Base-by-base conservation (phyloP, 306 rosid species). In the Corylus avellana region DNA sequence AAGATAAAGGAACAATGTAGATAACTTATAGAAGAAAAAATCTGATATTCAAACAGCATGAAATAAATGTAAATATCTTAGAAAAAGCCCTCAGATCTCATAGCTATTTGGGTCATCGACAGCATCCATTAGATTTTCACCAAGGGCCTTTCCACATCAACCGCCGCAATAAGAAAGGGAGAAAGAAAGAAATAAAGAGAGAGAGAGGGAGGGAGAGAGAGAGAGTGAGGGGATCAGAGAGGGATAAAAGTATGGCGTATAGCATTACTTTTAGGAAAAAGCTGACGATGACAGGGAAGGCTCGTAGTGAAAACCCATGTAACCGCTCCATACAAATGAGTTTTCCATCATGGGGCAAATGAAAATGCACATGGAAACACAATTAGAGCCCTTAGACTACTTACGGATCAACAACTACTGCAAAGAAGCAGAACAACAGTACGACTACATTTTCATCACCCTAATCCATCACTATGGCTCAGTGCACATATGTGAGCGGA, bases 261-360 rank as follows among this genome's bases (percentile, higher is more conserved):
- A 42, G 46, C 8, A 42, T 6, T 42, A 47, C 2, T 2, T 8
- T 14, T 35, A 76, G 18, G 16, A 35, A 3, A 39, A n/a, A 5
- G 17, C 12, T 10, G 32, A 56, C 42, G 47, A 37, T 53, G 72
- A 46, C 22, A 7, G 63, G 16, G 18, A 59, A 70, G 64, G 73
- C 76, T 69, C 73, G 1, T 46, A 39, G 42, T 2, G 59, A 68
- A 49, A 71, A 51, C 72, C 73, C n/a, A 14, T 9, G 70, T 12
- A 61, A 27, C 79, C 74, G 18, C 78, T 73, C 59, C 59, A 35
- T 39, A 79, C 0, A 53, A 17, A 17, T 29, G 29, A 67, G 58
- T 80, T 67, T 80, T 74, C 66, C 55, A 81, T 81, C 80, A 70
- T 53, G 12, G 70, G 68, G 76, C 73, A 53, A 12, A 18, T 17